Base-by-base conservation (phyloP, 306 rosid species). In the Cicer pinnatifidum region DNA sequence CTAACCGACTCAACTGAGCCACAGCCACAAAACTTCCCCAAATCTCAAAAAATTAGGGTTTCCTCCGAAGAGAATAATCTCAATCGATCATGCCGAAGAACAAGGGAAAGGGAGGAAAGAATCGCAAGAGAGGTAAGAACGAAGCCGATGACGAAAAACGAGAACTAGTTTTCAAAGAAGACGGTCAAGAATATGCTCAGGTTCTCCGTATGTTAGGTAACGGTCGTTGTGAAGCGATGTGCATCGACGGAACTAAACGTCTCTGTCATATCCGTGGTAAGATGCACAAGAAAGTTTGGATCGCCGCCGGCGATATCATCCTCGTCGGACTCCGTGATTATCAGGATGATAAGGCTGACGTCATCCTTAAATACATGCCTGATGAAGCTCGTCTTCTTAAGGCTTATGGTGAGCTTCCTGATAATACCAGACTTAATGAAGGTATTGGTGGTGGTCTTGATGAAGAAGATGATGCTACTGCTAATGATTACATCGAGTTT, bases 31-130 rank as follows among this genome's bases (percentile, higher is more conserved):
- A 1, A n/a, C 13, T 7, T 1, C 20, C 20, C 7, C 56, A 13
- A 50, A 15, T 5, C 56, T n/a, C 4, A 50, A 50, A 50, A 50
- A 20, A 1, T n/a, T 56, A 56, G 62, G 62, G 62, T 56, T 56
- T 23, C 62, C 9, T 53, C 35, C 10, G 6, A 11, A 53, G 6
- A 53, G 6, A 53, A 5, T 8, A 0, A n/a, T 19, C 6, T 9
- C 12, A 8, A 51, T 2, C 23, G 11, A 17, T 11, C 51, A 64
- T 64, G 70, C 70, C 70, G 70, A 64, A 64, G 70, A 64, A 64
- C 70, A 64, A 64, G 15, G 70, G 70, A 64, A 64, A 64, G 15
- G 70, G 70, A 64, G 70, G 70, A 64, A 64, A 64, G 70, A 64
- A 64, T 41, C 70, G 70, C 4, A 64, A 64, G 70, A 6, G 70